A percentile compares a stretch with the other conserved stretches of the same genome.
Evolutionary conservation across 169 alveolate species (phyloP).

Genomic region (Cryptosporidium sp.): DNA sequence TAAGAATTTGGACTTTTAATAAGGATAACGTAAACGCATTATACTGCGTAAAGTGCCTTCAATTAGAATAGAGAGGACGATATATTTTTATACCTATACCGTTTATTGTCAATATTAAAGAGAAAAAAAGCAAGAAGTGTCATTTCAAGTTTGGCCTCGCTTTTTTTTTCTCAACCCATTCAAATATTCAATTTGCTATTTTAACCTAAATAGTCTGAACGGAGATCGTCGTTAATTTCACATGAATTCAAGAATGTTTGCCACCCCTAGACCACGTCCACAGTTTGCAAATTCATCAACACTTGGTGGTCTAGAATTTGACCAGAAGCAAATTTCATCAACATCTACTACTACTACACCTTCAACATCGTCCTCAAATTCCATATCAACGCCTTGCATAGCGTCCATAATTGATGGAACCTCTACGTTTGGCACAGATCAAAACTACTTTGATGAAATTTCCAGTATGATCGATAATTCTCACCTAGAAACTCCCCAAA

Average conservation of each 20-base stretch:
- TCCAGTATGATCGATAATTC: slow-evolving; percentile 67
- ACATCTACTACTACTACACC: slow-evolving; percentile 32
- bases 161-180: neutral
- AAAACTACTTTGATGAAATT: slow-evolving; percentile 54
- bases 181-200: neutral
- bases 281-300: slow-evolving; percentile 31
- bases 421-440: slow-evolving; percentile 25
- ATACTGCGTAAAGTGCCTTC: neutral
- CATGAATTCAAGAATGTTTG: slow-evolving; percentile 18
- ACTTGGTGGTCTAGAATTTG: slow-evolving; percentile 55
- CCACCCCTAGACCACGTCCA: slow-evolving; percentile 71
- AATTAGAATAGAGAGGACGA: neutral
- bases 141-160: neutral
- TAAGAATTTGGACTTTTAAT: neutral
- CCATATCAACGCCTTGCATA: slow-evolving; percentile 9
- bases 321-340: slow-evolving; percentile 35
- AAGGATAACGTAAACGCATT: neutral
- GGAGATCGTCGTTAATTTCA: neutral
- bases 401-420: slow-evolving; percentile 9
- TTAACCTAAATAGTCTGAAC: neutral
- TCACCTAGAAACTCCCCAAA: slow-evolving; percentile 57
- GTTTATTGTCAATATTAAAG: neutral
- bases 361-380: slow-evolving; percentile 37
- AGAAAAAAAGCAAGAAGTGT: neutral
- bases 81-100: neutral